phyloP scores from a whole-genome alignment of 2,329 filamentous ascomycete species.

The Colletotrichum coccodes region DNA sequence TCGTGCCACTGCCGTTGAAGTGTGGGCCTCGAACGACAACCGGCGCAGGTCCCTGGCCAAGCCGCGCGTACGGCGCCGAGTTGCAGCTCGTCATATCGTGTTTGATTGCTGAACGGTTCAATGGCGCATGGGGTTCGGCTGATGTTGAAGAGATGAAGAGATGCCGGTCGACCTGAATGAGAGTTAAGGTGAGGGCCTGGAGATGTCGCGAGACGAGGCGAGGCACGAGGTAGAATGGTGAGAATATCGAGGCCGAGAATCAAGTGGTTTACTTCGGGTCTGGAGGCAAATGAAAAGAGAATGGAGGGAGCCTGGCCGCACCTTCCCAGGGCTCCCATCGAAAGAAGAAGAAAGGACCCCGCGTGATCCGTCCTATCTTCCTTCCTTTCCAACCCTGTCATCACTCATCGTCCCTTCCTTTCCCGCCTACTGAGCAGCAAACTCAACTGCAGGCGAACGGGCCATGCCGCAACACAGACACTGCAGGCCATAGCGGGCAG shows the following conservation, averaged over 20 bases:
- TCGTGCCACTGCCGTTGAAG: conserved; percentile 4
- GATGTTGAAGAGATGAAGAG: no score
- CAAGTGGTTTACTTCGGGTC: no score
- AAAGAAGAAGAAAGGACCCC: background rate
- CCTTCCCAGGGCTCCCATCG: background rate
- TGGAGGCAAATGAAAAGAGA: background rate
- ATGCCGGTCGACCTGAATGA: background rate
- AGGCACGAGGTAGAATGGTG: background rate
- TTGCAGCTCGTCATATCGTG: conserved; percentile 2
- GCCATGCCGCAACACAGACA: no score
- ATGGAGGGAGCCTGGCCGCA: background rate
- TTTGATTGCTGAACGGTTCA: background rate
- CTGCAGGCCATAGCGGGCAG: no score
- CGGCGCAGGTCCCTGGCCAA: conserved; percentile 15
- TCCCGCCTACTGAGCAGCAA: background rate
- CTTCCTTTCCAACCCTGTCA: background rate
- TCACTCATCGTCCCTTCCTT: background rate
- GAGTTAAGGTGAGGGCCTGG: background rate
- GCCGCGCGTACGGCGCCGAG: conserved; percentile 14
- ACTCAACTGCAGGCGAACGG: background rate
- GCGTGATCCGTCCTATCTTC: background rate
- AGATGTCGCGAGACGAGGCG: background rate
- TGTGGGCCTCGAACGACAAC: conserved; percentile 10
- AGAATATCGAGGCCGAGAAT: background rate
- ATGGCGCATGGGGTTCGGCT: background rate